Evolutionary conservation across 1,284 basidiomycete species (phyloP), one percentile per base, ranked within the genome.

Genomic region (Moniliophthora roreri): DNA sequence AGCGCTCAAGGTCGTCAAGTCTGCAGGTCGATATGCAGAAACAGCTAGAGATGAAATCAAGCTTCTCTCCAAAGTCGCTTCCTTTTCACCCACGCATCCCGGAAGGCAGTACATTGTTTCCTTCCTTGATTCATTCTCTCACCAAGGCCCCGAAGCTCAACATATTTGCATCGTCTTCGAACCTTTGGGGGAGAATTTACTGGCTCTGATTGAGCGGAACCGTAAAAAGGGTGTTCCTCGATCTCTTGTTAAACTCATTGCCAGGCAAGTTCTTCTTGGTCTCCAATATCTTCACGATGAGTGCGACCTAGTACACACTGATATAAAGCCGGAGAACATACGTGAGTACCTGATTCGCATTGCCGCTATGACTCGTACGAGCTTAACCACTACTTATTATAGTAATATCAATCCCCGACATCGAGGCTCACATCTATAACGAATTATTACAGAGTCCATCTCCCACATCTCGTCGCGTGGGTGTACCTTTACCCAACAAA

Each of bases 291-390:
- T 95, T 50, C 93, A 95, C 62, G 89, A 92, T 46, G 89, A 92
- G 69, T 95, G 93, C 69, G 89, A 91, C 63, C 80, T 93, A 34
- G 89, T 93, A 34, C 89, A 91, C 64, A 91, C 89, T 26, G 93
- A 95, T 67, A 89, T 95, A 60, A 95, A 95, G 70, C 92, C 93
- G 51, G 93, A 95, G 74, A 95, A 95, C 66, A 94, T 95, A 58
- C 78, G 93, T 81, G 75, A 81, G 82, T 50, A 38, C 56, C 56
- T 38, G 58, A 53, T 50, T 55, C 44, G 58, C 6, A 28, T 46
- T 20, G 16, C 26, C 23, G 35, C 18, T 38, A n/a, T 46, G 20
- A 3, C n/a, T 38, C 20, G 28, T 46, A 1, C 28, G 44, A 18
- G 7, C 23, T 46, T 20, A 20, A 26, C 18, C 47, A 11, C 50